Base-by-base conservation (phyloP, 208 protist genomes). In the Leishmania major region DNA sequence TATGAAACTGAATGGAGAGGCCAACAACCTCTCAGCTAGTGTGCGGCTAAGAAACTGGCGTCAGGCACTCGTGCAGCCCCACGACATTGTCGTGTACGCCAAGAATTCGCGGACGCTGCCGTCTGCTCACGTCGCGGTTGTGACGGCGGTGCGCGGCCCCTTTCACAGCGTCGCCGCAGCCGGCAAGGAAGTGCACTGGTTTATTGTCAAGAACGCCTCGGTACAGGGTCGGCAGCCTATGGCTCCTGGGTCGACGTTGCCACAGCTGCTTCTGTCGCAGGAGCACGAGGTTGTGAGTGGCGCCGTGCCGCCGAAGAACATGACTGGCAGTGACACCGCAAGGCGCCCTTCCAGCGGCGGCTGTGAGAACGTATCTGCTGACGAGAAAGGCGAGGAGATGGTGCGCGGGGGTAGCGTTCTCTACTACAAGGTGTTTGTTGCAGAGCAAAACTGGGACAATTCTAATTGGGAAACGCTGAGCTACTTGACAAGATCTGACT, bases 401-500 rank as follows among this genome's bases (percentile, higher is more conserved):
- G 75, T 37, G 28, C 60, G 75, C 1, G 49, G 51, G 8, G 19
- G 57, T 53, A 55, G 71, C 49, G 59, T 84, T n/a, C 81, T 74
- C 19, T 86, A 89, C 79, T 92, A 91, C 78, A 70, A 78, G 45
- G 76, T 96, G 3, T 91, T 87, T 55, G 75, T 96, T 10, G 92
- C 83, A 8, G 89, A 96, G 78, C 90, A 96, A 67, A 96, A 96
- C 77, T 91, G 86, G 85, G 84, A 94, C 69, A 95, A 95, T 77
- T 37, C 77, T 25, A 76, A 79, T 64, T 81, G 82, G 62, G 75
- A 59, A 43, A 91, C 91, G 85, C 83, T 88, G 11, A 75, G 87
- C 49, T 73, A 82, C 4, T 62, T 90, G 77, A 45, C 25, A 1
- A 72, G 19, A 4, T 49, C 31, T 35, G 79, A 77, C 3, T 5